Percentiles rank a stretch among this genome's conserved stretches.
These are phyloP conservation scores for Fusarium hostae DNA, from an alignment of 2,329 filamentous ascomycete genomes.

Conservation along the genomic window DNA sequence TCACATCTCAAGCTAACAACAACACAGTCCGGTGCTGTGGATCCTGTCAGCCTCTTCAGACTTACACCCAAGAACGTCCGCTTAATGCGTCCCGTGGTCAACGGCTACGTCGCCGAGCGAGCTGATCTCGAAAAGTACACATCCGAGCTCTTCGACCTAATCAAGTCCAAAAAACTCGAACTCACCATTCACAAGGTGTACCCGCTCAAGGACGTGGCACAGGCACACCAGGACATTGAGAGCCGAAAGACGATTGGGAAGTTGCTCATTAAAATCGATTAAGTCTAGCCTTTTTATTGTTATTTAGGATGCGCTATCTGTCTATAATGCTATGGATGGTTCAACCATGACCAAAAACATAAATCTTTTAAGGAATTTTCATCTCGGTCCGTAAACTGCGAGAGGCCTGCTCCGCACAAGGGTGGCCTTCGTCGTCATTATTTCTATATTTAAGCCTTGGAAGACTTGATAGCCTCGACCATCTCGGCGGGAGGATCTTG, in stretches of 20 bases:
- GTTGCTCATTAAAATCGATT: conserved; percentile 75
- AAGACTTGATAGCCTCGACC: conserved; percentile 69
- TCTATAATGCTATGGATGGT: conserved; percentile 40
- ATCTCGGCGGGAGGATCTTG: conserved; percentile 90
- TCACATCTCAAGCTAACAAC: conserved; percentile 15
- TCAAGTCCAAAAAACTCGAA: conserved; percentile 75
- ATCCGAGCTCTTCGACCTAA: conserved; percentile 77
- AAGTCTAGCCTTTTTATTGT: conserved; percentile 32
- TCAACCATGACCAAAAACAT: conserved; percentile 36
- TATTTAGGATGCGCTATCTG: conserved; percentile 31
- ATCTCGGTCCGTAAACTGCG: conserved; percentile 18
- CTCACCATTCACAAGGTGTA: conserved; percentile 82
- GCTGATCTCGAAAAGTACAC: conserved; percentile 78
- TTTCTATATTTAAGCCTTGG: conserved; percentile 41
- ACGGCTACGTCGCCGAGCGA: conserved; percentile 74
- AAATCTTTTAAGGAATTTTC: conserved; percentile 19
- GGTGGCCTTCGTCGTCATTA: conserved; percentile 22
- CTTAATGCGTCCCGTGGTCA: conserved; percentile 78
- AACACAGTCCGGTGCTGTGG: conserved; percentile 72
- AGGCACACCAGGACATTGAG: conserved; percentile 82
- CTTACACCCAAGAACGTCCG: conserved; percentile 80
- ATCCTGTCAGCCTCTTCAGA: conserved; percentile 67
- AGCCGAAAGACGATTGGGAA: conserved; percentile 87
- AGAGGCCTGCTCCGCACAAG: conserved; percentile 30
- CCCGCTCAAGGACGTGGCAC: conserved; percentile 75